Conservation (phyloP, 2,329 filamentous ascomycete species). For the Paraphaeosphaeria sporulosa region DNA sequence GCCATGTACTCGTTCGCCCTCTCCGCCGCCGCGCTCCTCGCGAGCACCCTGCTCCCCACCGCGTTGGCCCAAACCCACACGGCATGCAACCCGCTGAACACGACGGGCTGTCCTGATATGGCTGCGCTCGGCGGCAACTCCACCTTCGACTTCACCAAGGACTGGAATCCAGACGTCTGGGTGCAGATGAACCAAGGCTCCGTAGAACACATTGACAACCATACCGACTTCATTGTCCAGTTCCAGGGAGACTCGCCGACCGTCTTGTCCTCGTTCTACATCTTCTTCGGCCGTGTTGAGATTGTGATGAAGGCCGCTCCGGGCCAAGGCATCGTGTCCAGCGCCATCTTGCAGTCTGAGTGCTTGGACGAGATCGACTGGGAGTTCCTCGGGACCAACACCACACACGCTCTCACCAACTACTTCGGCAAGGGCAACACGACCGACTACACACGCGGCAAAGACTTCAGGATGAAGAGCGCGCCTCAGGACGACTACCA, state of each 20-base stretch:
- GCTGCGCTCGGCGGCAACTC: constrained; percentile 71
- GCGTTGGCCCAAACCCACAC: constrained; percentile 77
- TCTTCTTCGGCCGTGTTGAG: constrained; percentile 62
- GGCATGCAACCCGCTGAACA: constrained; percentile 77
- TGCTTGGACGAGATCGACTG: constrained; percentile 64
- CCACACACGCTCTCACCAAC: constrained; percentile 56
- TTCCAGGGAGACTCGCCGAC: constrained; percentile 79
- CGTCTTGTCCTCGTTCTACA: constrained; percentile 67
- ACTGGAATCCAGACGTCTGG: constrained; percentile 62
- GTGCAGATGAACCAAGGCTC: constrained; percentile 69
- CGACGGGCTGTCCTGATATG: constrained; percentile 71
- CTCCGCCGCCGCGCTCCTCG: constrained; percentile 48
- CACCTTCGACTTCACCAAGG: constrained; percentile 61
- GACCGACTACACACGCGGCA: constrained; percentile 58
- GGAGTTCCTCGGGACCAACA: constrained; percentile 53
- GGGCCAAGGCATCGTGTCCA: constrained; percentile 60
- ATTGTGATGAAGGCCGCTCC: constrained; percentile 57
- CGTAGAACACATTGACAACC: constrained; percentile 68
- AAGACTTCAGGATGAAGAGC: constrained; percentile 39
- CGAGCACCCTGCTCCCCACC: constrained; percentile 49
- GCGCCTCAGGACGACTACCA: constrained; percentile 46
- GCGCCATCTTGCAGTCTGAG: constrained; percentile 60
- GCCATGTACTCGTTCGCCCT: constrained; percentile 45
- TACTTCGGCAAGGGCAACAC: constrained; percentile 65
- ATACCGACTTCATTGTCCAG: constrained; percentile 75